A percentile compares a stretch with the other conserved stretches of the same genome.
Evolutionary conservation across 345 rosid species (phyloP).

Genomic region (Eutrema yunnanense): DNA sequence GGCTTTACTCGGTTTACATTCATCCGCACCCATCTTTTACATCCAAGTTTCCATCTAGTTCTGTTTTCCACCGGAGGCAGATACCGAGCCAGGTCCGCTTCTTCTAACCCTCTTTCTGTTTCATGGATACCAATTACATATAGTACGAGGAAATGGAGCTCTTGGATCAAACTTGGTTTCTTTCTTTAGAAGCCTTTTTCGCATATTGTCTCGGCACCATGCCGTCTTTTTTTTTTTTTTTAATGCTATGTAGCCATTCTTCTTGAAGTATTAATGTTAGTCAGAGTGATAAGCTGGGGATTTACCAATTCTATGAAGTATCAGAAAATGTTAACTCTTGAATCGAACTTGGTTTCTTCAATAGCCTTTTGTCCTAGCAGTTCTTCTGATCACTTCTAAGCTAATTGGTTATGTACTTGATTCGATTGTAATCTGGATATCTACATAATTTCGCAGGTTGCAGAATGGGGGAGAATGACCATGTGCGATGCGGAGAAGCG

Average conservation of each 20-base stretch:
- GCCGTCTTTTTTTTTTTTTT: no score
- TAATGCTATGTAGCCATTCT: not conserved
- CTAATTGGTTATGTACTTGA: not conserved
- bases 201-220: no score
- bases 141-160: not conserved
- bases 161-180: not conserved
- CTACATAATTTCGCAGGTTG: constrained; percentile 38
- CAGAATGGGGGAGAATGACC: constrained; percentile 98
- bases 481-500: constrained; percentile 95
- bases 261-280: not conserved
- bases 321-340: not conserved
- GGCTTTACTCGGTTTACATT: constrained; percentile 66
- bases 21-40: constrained; percentile 77
- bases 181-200: not conserved
- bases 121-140: not conserved
- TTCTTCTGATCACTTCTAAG: not conserved
- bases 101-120: not conserved
- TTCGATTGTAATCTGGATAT: not conserved
- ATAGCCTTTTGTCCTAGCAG: not conserved
- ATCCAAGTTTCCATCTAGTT: constrained; percentile 44
- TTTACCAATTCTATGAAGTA: not conserved
- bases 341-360: not conserved
- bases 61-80: constrained; percentile 67
- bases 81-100: constrained; percentile 79
- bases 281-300: not conserved